Percentiles rank a stretch among this genome's conserved stretches.
Evolutionary conservation across 1,139 yeast species (phyloP).

Genomic region (Yarrowia galli): DNA sequence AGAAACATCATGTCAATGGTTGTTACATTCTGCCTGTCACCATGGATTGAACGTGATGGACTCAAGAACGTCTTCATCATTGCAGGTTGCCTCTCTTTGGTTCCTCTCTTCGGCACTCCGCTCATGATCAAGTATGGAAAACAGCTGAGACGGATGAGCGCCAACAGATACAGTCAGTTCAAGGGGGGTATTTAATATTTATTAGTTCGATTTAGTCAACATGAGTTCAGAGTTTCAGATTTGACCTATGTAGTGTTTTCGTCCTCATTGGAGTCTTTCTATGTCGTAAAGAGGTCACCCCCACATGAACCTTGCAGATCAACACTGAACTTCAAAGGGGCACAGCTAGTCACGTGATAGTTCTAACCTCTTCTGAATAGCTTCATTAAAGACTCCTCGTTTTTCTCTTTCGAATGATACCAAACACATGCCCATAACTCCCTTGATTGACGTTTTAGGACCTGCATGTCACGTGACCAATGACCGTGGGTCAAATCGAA

Average conservation of each 20-base stretch:
- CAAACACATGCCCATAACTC: neutral
- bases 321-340: neutral
- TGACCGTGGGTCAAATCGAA: neutral
- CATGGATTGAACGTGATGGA: conserved; percentile 5
- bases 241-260: too few species aligned
- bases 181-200: conserved; percentile 15
- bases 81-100: conserved; percentile 4
- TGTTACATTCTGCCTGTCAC: conserved; percentile 8
- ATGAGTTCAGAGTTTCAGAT: neutral
- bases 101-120: neutral
- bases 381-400: too few species aligned
- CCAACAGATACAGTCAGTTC: neutral
- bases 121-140: conserved; percentile 24
- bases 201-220: neutral
- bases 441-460: neutral
- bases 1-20: conserved; percentile 23
- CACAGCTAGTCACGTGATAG: neutral
- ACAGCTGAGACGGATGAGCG: neutral
- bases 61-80: conserved; percentile 14
- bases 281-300: neutral
- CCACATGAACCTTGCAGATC: neutral
- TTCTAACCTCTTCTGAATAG: accelerated
- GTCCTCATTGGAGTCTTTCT: neutral
- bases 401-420: neutral
- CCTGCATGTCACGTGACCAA: conserved; percentile 1